Percentiles rank a stretch among this genome's conserved stretches.
Evolutionary conservation across 176 grass and related monocot genomes (phyloP).

Genomic region (Zea luxurians): DNA sequence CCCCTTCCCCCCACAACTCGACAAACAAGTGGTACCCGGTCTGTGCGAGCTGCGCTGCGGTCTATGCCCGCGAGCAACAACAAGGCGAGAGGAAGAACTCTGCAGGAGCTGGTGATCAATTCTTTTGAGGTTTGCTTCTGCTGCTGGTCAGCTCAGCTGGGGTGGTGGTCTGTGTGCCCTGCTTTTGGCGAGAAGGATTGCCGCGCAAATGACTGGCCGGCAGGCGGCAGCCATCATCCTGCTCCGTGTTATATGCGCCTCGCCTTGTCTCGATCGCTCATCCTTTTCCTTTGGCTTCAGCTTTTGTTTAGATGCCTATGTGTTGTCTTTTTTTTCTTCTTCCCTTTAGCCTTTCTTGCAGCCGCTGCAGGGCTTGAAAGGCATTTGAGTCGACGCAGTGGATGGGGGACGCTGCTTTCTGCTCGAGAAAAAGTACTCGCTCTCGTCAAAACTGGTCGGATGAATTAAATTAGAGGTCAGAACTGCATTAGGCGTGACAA

Average conservation of each 20-base stretch:
- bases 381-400: background rate
- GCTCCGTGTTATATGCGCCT: background rate
- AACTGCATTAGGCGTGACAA: background rate
- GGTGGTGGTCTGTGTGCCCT: background rate
- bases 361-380: background rate
- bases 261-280: background rate
- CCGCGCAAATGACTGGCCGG: conserved; percentile 25
- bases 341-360: background rate
- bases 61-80: no score
- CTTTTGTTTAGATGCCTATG: background rate
- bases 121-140: conserved; percentile 33
- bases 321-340: background rate
- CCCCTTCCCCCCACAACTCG: no score
- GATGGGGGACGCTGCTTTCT: no score
- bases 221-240: conserved; percentile 14
- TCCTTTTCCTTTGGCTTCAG: background rate
- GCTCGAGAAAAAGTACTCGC: no score
- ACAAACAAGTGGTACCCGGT: no score
- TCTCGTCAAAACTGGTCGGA: no score
- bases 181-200: conserved; percentile 36
- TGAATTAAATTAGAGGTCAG: background rate
- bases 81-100: no score
- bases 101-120: no score
- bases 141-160: background rate
- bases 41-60: no score